phyloP scores from a whole-genome alignment of 2,329 filamentous ascomycete species.

The Fusarium praegraminearum region DNA sequence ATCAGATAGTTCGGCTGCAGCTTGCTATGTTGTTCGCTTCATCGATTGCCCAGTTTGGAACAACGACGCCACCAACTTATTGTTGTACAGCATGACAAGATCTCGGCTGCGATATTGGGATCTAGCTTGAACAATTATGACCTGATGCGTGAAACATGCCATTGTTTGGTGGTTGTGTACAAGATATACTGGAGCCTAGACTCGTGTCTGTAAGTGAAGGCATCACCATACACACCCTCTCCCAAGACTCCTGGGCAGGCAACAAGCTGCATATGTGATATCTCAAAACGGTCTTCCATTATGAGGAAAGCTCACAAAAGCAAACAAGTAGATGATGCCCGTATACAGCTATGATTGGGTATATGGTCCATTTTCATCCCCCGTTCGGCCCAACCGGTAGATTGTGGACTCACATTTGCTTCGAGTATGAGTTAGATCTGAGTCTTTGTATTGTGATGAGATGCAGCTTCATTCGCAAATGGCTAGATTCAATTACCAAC shows the following conservation, averaged over 20 bases:
- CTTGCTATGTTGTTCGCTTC: neutral
- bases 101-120: neutral
- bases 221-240: constrained; percentile 14
- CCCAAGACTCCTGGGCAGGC: neutral
- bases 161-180: neutral
- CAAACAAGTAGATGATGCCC: neutral
- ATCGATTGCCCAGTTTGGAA: neutral
- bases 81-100: neutral
- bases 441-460: neutral
- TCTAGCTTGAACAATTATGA: neutral
- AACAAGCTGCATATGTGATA: constrained; percentile 14
- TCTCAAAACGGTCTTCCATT: neutral
- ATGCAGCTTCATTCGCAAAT: constrained; percentile 2
- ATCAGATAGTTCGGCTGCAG: neutral
- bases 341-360: constrained; percentile 5
- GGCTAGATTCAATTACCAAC: neutral
- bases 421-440: neutral
- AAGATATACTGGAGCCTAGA: neutral
- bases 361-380: neutral
- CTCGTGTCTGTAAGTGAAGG: neutral
- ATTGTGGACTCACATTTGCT: constrained; percentile 1
- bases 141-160: neutral
- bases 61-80: constrained; percentile 17
- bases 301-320: neutral
- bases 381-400: neutral